Conservation (phyloP, 1,139 yeast genomes). For the Yarrowia galli region DNA sequence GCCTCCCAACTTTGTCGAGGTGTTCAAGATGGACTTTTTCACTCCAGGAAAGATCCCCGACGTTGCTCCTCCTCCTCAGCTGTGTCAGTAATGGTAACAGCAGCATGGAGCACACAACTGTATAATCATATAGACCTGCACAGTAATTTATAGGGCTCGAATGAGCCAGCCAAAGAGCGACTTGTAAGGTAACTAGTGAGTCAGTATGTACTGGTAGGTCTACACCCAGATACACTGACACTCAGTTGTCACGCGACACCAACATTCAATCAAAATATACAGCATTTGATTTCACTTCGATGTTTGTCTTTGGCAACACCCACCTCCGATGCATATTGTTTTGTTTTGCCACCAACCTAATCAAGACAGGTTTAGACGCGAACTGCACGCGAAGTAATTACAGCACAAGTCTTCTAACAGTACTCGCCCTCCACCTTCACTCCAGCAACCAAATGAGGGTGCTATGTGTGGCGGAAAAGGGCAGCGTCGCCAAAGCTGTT, state of each 20-base stretch:
- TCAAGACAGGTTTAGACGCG: neutral
- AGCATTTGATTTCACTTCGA: too few species aligned
- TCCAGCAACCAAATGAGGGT: slow-evolving; percentile 62
- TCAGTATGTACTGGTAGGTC: too few species aligned
- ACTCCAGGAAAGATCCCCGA: slow-evolving; percentile 24
- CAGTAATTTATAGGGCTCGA: neutral
- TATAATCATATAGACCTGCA: neutral
- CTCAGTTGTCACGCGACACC: too few species aligned
- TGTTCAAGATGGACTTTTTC: slow-evolving; percentile 18
- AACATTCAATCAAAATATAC: too few species aligned
- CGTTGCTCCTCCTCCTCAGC: slow-evolving; percentile 27
- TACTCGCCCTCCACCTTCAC: too few species aligned
- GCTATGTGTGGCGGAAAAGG: slow-evolving; percentile 96
- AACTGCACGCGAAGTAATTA: slow-evolving; percentile 8
- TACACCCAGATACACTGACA: too few species aligned
- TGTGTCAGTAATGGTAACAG: slow-evolving; percentile 19
- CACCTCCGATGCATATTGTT: too few species aligned
- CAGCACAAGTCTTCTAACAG: too few species aligned
- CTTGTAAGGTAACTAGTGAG: too few species aligned
- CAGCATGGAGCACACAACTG: neutral
- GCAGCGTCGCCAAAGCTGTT: slow-evolving; percentile 90
- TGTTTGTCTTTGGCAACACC: too few species aligned
- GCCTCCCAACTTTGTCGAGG: slow-evolving; percentile 18
- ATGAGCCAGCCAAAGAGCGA: neutral
- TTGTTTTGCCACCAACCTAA: slow-evolving; percentile 1